Evolutionary conservation across 192 early-diverging fungal species (phyloP).

Genomic region (Entomortierella lignicola): DNA sequence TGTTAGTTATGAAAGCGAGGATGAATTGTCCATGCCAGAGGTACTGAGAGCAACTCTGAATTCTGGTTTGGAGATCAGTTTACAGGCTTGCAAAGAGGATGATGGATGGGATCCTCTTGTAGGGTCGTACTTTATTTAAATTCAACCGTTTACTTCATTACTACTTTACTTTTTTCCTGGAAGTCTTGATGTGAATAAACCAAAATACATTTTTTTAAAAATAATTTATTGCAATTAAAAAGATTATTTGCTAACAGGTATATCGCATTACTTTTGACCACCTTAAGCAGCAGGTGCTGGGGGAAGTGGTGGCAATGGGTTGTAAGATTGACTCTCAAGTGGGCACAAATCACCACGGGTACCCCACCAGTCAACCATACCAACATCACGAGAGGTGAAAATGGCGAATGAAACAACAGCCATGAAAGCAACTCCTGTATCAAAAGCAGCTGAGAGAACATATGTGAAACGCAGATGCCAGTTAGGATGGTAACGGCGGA

Average conservation of each 20-base stretch:
- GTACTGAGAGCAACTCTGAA: slow-evolving; percentile 25
- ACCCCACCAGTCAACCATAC: slow-evolving; percentile 12
- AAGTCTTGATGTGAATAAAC: too few relatives aligned
- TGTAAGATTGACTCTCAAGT: not conserved
- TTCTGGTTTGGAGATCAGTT: slow-evolving; percentile 32
- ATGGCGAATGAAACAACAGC: slow-evolving; percentile 28
- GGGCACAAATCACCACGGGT: slow-evolving; percentile 11
- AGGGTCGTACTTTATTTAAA: not conserved
- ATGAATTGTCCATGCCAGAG: not conserved
- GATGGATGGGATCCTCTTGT: slow-evolving; percentile 25
- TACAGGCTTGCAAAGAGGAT: slow-evolving; percentile 24
- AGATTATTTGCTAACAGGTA: too few relatives aligned
- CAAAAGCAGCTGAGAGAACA: slow-evolving; percentile 63
- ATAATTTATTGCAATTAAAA: too few relatives aligned
- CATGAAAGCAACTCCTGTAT: slow-evolving; percentile 58
- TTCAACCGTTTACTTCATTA: not conserved
- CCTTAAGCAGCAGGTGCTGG: not conserved
- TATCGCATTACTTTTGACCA: not conserved
- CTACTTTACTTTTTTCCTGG: too few relatives aligned
- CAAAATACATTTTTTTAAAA: too few relatives aligned
- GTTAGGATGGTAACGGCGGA: slow-evolving; percentile 56
- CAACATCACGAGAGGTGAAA: slow-evolving; percentile 11
- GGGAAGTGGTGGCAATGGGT: not conserved
- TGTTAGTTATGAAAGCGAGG: not conserved
- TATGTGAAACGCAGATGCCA: slow-evolving; percentile 76